phyloP scores from a whole-genome alignment of 306 rosid species.

The Trifolium fragiferum region DNA sequence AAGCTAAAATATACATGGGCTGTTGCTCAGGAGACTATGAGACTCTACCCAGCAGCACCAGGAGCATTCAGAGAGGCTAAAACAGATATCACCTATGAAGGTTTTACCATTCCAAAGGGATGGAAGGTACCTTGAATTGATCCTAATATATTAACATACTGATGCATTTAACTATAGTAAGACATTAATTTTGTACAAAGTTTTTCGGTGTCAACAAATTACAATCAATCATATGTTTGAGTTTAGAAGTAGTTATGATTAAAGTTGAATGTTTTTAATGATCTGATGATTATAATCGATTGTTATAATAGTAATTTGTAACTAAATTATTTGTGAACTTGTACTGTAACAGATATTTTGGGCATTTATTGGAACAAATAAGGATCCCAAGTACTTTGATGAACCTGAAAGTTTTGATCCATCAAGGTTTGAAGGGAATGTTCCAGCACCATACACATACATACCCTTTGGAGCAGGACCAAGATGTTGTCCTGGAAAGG shows the following conservation, averaged over 20 bases:
- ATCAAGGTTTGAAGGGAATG: constrained; percentile 48
- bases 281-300: too few species aligned
- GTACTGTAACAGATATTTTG: constrained; percentile 44
- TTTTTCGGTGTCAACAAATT: too few species aligned
- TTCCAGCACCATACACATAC: constrained; percentile 42
- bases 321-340: constrained; percentile 16
- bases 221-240: background rate
- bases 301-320: too few species aligned
- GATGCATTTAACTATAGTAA: background rate
- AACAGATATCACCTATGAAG: constrained; percentile 44
- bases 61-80: constrained; percentile 49
- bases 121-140: constrained; percentile 48
- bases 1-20: constrained; percentile 58
- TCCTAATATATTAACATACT: background rate
- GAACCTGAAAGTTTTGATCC: constrained; percentile 54
- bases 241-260: too few species aligned
- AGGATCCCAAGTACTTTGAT: constrained; percentile 37
- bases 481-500: constrained; percentile 50
- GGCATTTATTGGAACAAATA: constrained; percentile 48
- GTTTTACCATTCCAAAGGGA: constrained; percentile 55
- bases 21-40: constrained; percentile 52
- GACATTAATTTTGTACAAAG: background rate
- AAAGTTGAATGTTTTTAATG: too few species aligned
- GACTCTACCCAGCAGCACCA: constrained; percentile 52
- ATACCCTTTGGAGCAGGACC: constrained; percentile 53